Percentiles rank a stretch among this genome's conserved stretches.
These are phyloP conservation scores for Auriculariales sp. DNA, from an alignment of 768 basidiomycete genomes.

Conservation along the genomic window DNA sequence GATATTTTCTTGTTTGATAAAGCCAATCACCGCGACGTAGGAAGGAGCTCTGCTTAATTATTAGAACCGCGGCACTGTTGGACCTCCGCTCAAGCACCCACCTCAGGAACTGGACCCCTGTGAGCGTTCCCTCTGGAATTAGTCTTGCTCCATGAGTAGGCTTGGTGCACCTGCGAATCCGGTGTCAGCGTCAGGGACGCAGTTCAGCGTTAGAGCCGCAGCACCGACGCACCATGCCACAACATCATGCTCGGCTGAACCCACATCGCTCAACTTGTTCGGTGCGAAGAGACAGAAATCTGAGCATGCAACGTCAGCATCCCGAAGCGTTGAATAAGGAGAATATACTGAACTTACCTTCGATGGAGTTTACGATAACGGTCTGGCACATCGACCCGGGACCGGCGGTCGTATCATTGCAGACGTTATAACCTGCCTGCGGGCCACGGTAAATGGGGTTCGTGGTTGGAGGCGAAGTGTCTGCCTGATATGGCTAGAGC, in stretches of 20 bases:
- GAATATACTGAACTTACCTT: slow-evolving; percentile 9
- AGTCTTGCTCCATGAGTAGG: slow-evolving; percentile 54
- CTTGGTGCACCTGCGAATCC: slow-evolving; percentile 25
- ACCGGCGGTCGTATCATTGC: slow-evolving; percentile 51
- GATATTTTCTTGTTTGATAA: slow-evolving; percentile 44
- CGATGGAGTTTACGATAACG: slow-evolving; percentile 41
- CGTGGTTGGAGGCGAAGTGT: too few relatives aligned
- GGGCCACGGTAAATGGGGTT: slow-evolving; percentile 34
- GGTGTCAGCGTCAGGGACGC: not conserved
- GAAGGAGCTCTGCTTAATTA: slow-evolving; percentile 9
- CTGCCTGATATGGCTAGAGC: slow-evolving; percentile 16
- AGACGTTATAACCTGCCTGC: slow-evolving; percentile 51
- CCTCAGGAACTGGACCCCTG: slow-evolving; percentile 46
- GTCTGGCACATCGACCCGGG: slow-evolving; percentile 59
- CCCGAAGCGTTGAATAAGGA: not conserved
- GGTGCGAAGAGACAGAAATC: slow-evolving; percentile 64
- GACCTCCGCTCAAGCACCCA: slow-evolving; percentile 13
- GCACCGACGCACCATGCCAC: slow-evolving; percentile 51
- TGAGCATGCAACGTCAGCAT: slow-evolving; percentile 11
- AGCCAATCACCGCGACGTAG: slow-evolving; percentile 49
- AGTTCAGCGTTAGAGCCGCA: not conserved
- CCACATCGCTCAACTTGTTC: slow-evolving; percentile 35
- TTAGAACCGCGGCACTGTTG: too few relatives aligned
- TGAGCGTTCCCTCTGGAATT: slow-evolving; percentile 51
- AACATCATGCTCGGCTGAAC: slow-evolving; percentile 50